Evolutionary conservation across 1,139 yeast species (phyloP).

Genomic region (Debaryomycetaceae sp.): DNA sequence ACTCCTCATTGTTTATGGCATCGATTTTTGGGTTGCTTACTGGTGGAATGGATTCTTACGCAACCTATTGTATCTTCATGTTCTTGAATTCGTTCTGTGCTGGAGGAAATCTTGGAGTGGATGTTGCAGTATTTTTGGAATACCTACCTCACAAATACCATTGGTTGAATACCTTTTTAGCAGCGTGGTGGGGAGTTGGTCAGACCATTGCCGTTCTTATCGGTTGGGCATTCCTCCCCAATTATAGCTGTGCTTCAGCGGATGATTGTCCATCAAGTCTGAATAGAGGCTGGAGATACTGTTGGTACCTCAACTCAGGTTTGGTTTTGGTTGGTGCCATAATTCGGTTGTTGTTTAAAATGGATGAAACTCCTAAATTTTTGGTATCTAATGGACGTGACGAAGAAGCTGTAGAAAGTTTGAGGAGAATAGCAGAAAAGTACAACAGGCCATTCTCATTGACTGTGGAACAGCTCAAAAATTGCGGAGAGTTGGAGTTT

Average conservation of each 20-base stretch:
- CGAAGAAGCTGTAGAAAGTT: slow-evolving; percentile 28
- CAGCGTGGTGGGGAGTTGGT: slow-evolving; percentile 63
- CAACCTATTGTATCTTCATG: slow-evolving; percentile 49
- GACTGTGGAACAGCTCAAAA: slow-evolving; percentile 25
- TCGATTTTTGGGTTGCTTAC: slow-evolving; percentile 51
- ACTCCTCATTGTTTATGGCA: slow-evolving; percentile 46
- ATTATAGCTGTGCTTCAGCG: slow-evolving; percentile 40
- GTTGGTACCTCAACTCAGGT: slow-evolving; percentile 45
- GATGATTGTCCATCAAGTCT: slow-evolving; percentile 40
- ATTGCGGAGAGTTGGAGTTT: slow-evolving; percentile 24
- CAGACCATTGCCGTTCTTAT: slow-evolving; percentile 53
- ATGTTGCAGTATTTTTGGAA: slow-evolving; percentile 59
- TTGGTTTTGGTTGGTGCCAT: slow-evolving; percentile 29
- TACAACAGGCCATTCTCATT: slow-evolving; percentile 27
- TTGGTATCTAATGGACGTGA: slow-evolving; percentile 31
- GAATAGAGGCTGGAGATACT: slow-evolving; percentile 63
- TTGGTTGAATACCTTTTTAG: slow-evolving; percentile 54
- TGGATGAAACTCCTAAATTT: slow-evolving; percentile 36
- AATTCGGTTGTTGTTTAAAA: slow-evolving; percentile 22
- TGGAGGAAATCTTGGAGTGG: slow-evolving; percentile 62
- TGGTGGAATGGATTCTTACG: slow-evolving; percentile 49
- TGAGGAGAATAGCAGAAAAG: slow-evolving; percentile 25
- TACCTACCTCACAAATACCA: slow-evolving; percentile 52
- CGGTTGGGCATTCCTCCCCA: slow-evolving; percentile 56
- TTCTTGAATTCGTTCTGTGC: slow-evolving; percentile 46